These are phyloP conservation scores for Penicillium crystallinum DNA, from an alignment of 495 filamentous ascomycete species.

Conservation along the genomic window DNA sequence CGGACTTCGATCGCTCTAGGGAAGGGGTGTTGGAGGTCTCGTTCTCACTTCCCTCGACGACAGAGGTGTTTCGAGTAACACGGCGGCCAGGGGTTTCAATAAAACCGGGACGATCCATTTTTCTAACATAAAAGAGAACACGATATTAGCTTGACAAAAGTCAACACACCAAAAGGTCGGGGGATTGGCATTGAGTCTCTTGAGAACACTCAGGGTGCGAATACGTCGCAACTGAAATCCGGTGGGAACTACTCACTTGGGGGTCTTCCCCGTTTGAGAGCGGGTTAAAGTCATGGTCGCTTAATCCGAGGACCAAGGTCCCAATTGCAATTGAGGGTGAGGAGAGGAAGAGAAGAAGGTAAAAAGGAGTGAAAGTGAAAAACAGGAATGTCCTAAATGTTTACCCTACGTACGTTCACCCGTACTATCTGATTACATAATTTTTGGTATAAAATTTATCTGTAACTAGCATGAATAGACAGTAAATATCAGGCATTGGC, in stretches of 20 bases:
- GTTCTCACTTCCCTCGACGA: constrained; percentile 27
- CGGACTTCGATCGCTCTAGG: constrained; percentile 23
- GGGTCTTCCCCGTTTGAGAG: constrained; percentile 48
- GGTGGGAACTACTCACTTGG: constrained; percentile 37
- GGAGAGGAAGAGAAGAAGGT: constrained; percentile 6
- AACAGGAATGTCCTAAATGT: constrained; percentile 21
- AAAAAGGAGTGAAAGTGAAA: constrained; percentile 15
- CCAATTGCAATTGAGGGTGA: constrained; percentile 16
- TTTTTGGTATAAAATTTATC: constrained; percentile 5
- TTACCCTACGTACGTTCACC: constrained; percentile 21
- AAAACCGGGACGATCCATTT: constrained; percentile 51
- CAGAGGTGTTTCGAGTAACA: constrained; percentile 39
- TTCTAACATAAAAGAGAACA: constrained; percentile 33
- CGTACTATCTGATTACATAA: constrained; percentile 10
- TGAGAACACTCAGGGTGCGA: background rate
- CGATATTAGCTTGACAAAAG: constrained; percentile 6
- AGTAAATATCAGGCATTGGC: constrained; percentile 69
- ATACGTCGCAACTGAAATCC: constrained; percentile 16
- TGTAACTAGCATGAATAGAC: background rate
- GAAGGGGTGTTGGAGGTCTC: constrained; percentile 30
- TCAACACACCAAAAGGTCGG: background rate
- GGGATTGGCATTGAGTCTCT: constrained; percentile 10
- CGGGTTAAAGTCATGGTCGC: constrained; percentile 42
- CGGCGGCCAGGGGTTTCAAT: constrained; percentile 53
- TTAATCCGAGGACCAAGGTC: constrained; percentile 20